Evolutionary conservation across 2,329 filamentous ascomycete genomes (phyloP).

Genomic region (Fusarium luffae): DNA sequence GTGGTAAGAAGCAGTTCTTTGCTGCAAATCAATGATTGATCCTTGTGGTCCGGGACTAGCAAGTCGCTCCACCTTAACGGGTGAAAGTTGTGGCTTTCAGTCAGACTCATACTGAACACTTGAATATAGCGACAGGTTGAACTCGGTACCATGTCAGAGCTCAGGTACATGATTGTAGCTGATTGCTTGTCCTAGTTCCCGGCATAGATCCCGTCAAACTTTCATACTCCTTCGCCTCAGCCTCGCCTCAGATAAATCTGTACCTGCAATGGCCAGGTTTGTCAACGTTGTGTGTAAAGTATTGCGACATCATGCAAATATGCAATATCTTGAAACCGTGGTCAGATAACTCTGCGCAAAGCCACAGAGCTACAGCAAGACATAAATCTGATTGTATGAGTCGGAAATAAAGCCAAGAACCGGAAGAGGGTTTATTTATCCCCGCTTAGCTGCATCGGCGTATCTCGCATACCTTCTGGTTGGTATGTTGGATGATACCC

Average conservation of each 20-base stretch:
- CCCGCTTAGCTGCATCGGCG: constrained; percentile 3
- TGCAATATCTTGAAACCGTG: background rate
- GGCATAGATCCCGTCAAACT: background rate
- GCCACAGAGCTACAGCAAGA: background rate
- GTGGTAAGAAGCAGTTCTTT: background rate
- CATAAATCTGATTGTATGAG: constrained; percentile 15
- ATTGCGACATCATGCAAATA: background rate
- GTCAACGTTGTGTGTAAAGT: background rate
- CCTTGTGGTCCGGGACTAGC: background rate
- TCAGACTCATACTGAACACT: background rate
- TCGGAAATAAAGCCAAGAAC: constrained; percentile 10
- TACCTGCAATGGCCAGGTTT: background rate
- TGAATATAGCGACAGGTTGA: background rate
- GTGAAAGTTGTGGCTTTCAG: background rate
- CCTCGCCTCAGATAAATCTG: constrained; percentile 19
- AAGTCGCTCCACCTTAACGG: background rate
- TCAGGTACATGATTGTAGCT: background rate
- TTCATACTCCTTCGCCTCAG: constrained; percentile 21
- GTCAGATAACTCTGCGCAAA: background rate
- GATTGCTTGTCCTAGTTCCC: background rate
- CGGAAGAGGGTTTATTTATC: background rate
- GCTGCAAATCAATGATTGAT: background rate
- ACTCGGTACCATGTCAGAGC: background rate
- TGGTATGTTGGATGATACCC: constrained; percentile 11
- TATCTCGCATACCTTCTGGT: constrained; percentile 1